Base-by-base conservation (phyloP, 1,139 yeast species). In the Pneumocystis canis region DNA sequence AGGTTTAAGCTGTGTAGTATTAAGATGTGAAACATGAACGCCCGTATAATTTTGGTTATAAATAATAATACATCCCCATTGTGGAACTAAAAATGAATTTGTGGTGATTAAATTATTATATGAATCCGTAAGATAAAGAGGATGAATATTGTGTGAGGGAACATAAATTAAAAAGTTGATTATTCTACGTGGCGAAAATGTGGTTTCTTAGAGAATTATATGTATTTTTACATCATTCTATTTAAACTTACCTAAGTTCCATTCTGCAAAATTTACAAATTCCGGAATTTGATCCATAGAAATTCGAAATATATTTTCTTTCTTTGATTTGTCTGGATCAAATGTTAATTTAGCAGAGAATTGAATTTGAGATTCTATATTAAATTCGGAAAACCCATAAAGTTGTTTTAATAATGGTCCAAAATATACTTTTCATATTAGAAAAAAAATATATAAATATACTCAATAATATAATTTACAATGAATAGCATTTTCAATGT, bases 31-130 rank as follows among this genome's bases (percentile, higher is more conserved):
- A 64, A 63, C 1, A 61, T 47, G n/a, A 66, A 66, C 9, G 61
- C 58, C 28, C 75, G 32, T 62, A 67, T 11, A 9, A 16, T 47
- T 28, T 47, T 47, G 69, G 66, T 66, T 75, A 66, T 64, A 73
- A 66, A 69, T 71, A 61, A 64, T 69, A 16, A 77, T 75, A 1
- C 79, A 79, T n/a, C 97, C 97, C 95, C 96, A 90, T 74, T 88
- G 96, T 6, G 97, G 95, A 39, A 90, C 81, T 62, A 87, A 73
- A 71, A 87, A 90, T 58, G 92, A 83, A 69, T 85, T 82, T 62
- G 88, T 79, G 1, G 67, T 66, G 0, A 86, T 80, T 14, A 32
- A 18, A 28, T 57, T 25, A 9, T 60, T 60, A n/a, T 53, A n/a
- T n/a, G 28, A 40, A 63, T 77, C 74, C 62, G 76, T 79, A 63